Conservation (phyloP, 2,329 filamentous ascomycete genomes). For the Trichoderma sp. region DNA sequence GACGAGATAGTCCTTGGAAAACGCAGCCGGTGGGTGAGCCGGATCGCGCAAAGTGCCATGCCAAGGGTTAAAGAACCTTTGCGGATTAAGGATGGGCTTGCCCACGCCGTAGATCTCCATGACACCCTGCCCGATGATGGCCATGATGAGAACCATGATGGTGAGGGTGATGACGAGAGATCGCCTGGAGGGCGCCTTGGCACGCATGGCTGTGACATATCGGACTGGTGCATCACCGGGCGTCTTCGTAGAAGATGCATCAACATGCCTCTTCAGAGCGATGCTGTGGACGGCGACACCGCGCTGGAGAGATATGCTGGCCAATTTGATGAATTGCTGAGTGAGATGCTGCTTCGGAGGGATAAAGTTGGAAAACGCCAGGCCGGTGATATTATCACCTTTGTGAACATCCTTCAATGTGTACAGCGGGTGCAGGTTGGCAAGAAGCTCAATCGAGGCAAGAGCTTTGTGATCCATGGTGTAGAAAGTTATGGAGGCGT, state of each 20-base stretch:
- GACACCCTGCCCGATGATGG: slow-evolving; percentile 63
- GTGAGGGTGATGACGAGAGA: slow-evolving; percentile 56
- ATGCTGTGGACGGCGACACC: slow-evolving; percentile 79
- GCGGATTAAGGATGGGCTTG: slow-evolving; percentile 57
- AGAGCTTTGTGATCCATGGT: slow-evolving; percentile 69
- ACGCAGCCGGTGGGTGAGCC: slow-evolving; percentile 30
- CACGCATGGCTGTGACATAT: slow-evolving; percentile 67
- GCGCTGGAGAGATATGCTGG: slow-evolving; percentile 78
- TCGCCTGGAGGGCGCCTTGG: slow-evolving; percentile 52
- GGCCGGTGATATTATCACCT: slow-evolving; percentile 57
- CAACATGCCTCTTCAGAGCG: slow-evolving; percentile 57
- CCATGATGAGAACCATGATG: slow-evolving; percentile 60
- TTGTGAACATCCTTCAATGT: slow-evolving; percentile 56
- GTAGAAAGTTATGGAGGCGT: slow-evolving; percentile 75
- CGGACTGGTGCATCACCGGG: slow-evolving; percentile 56
- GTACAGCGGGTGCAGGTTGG: slow-evolving; percentile 53
- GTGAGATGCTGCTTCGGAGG: slow-evolving; percentile 50
- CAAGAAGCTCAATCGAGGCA: slow-evolving; percentile 50
- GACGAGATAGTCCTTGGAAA: slow-evolving; percentile 38
- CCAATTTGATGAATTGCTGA: slow-evolving; percentile 63
- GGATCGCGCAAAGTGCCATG: slow-evolving; percentile 35
- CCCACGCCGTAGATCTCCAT: slow-evolving; percentile 63
- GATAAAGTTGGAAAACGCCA: slow-evolving; percentile 60
- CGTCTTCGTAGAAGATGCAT: slow-evolving; percentile 38
- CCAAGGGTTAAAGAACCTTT: slow-evolving; percentile 55